Evolutionary conservation across 495 filamentous ascomycete genomes (phyloP).

Genomic region (Penicillium desertorum): DNA sequence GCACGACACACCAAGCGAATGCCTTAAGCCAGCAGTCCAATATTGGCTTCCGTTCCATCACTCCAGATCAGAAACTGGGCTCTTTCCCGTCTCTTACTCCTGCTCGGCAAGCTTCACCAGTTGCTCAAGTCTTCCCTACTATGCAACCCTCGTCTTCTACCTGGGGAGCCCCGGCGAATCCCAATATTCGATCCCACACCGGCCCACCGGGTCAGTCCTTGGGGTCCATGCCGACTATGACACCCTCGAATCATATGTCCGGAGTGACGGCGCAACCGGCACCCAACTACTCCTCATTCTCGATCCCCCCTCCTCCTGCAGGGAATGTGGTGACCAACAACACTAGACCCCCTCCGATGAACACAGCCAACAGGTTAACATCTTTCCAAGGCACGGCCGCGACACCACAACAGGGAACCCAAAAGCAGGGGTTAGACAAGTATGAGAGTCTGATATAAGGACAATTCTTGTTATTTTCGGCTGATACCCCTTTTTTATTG

Average conservation of each 20-base stretch:
- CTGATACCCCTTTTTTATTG: constrained; percentile 14
- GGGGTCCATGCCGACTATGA: constrained; percentile 31
- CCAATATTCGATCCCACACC: constrained; percentile 21
- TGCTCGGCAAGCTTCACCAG: constrained; percentile 32
- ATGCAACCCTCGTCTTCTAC: constrained; percentile 37
- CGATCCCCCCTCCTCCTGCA: constrained; percentile 47
- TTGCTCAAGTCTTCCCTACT: constrained; percentile 30
- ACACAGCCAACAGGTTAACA: constrained; percentile 19
- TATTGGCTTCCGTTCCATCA: constrained; percentile 47
- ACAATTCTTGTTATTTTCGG: background rate
- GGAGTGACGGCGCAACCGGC: constrained; percentile 25
- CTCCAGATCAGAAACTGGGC: constrained; percentile 52
- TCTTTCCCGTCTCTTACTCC: constrained; percentile 53
- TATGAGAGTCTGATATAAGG: constrained; percentile 74
- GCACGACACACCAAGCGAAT: constrained; percentile 22
- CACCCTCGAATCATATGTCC: constrained; percentile 22
- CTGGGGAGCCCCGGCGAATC: constrained; percentile 24
- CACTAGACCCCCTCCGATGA: constrained; percentile 21
- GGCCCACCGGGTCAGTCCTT: constrained; percentile 27
- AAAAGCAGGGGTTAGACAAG: constrained; percentile 66
- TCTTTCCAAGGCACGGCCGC: constrained; percentile 23
- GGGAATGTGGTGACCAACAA: constrained; percentile 18
- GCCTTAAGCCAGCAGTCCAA: constrained; percentile 23
- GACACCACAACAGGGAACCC: constrained; percentile 34
- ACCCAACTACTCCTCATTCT: constrained; percentile 46